Percentiles rank a stretch among this genome's conserved stretches.
phyloP scores from a whole-genome alignment of 1,284 basidiomycete genomes.

The Mycosarcoma maydis region DNA sequence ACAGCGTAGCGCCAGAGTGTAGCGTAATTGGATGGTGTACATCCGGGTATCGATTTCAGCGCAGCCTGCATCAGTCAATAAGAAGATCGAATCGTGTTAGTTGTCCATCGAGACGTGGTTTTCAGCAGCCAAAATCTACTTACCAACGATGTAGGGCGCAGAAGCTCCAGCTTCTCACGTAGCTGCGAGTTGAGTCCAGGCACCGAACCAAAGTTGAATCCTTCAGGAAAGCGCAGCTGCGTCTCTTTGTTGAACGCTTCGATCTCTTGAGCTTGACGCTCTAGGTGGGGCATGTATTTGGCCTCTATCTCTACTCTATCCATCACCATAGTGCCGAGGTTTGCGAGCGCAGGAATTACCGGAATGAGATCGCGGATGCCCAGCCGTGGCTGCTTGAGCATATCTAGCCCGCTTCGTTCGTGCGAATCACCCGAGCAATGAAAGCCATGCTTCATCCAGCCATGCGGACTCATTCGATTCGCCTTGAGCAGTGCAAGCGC shows the following conservation, averaged over 20 bases:
- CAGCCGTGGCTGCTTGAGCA: slow-evolving; percentile 76
- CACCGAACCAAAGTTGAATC: slow-evolving; percentile 76
- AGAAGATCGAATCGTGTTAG: background rate
- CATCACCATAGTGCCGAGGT: slow-evolving; percentile 68
- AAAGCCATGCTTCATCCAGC: slow-evolving; percentile 65
- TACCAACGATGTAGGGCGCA: slow-evolving; percentile 78
- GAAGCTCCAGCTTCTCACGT: slow-evolving; percentile 73
- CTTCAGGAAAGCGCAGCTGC: slow-evolving; percentile 75
- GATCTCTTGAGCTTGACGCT: slow-evolving; percentile 79
- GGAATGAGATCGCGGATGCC: slow-evolving; percentile 70
- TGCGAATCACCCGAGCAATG: slow-evolving; percentile 63
- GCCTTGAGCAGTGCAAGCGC: slow-evolving; percentile 72
- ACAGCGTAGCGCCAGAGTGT: slow-evolving; percentile 50
- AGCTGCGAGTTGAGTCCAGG: slow-evolving; percentile 80
- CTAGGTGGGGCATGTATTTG: slow-evolving; percentile 70
- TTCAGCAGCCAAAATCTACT: too few relatives aligned
- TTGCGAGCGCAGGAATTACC: slow-evolving; percentile 73
- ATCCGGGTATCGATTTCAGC: slow-evolving; percentile 53
- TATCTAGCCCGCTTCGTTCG: slow-evolving; percentile 74
- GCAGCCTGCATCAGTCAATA: slow-evolving; percentile 19
- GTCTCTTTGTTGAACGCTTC: slow-evolving; percentile 81
- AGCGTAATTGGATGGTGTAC: slow-evolving; percentile 54
- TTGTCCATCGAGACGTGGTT: too few relatives aligned
- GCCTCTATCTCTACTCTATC: slow-evolving; percentile 39
- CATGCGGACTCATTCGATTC: slow-evolving; percentile 58